Evolutionary conservation across 23 red algal species (phyloP).

Genomic region (Gracilaria caudata): DNA sequence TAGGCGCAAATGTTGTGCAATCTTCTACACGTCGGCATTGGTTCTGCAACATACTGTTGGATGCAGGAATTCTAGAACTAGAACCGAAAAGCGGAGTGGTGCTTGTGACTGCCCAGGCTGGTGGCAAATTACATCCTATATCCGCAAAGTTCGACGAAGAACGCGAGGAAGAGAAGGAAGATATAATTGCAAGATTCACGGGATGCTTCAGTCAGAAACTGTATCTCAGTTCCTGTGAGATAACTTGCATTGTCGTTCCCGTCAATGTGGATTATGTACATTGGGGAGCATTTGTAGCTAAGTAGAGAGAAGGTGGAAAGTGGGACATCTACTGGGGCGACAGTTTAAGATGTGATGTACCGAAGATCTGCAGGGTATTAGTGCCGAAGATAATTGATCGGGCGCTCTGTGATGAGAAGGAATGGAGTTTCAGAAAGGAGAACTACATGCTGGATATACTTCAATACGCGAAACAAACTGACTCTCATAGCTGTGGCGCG

Average conservation of each 20-base stretch:
- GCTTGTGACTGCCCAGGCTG: too few relatives aligned
- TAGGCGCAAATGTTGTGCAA: too few relatives aligned
- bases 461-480: not conserved
- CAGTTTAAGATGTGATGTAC: not conserved
- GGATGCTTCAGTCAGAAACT: too few relatives aligned
- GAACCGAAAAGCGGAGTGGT: too few relatives aligned
- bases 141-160: not conserved
- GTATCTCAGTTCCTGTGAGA: too few relatives aligned
- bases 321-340: not conserved
- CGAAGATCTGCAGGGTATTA: not conserved
- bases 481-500: not conserved
- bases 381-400: not conserved
- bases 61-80: too few relatives aligned
- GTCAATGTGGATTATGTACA: not conserved
- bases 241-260: too few relatives aligned
- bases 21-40: too few relatives aligned
- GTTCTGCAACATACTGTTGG: too few relatives aligned
- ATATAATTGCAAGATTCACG: too few relatives aligned
- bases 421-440: not conserved
- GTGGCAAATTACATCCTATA: not conserved
- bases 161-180: not conserved
- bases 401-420: not conserved
- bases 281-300: not conserved
- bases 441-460: conserved; percentile 13
- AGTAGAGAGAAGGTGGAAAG: not conserved